Evolutionary conservation across 805 yeast genomes (phyloP).

Genomic region (Kurtzmaniella fragi): DNA sequence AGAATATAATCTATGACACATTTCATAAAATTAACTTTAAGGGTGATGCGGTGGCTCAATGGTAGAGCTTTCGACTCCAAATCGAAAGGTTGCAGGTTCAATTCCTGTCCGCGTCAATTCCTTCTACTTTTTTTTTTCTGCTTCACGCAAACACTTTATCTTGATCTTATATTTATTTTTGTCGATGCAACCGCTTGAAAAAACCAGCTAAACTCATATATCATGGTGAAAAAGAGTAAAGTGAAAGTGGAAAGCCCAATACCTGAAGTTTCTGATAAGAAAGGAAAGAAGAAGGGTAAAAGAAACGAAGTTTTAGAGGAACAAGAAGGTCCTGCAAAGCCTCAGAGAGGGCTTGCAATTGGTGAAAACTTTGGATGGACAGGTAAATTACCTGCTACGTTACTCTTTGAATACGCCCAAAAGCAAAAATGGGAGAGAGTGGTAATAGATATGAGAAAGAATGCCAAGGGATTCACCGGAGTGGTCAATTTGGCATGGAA

Average conservation of each 20-base stretch:
- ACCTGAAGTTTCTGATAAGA: constrained; percentile 1
- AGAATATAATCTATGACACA: too few relatives aligned
- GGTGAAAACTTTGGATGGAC: constrained; percentile 81
- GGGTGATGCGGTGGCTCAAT: constrained; percentile 34
- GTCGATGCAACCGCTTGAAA: too few relatives aligned
- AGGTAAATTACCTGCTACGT: constrained; percentile 85
- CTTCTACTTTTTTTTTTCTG: not conserved
- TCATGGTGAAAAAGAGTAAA: constrained; percentile 14
- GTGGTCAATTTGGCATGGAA: constrained; percentile 61
- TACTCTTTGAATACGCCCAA: constrained; percentile 83
- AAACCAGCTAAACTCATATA: not conserved
- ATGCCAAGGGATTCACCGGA: constrained; percentile 53
- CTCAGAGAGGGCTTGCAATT: constrained; percentile 35
- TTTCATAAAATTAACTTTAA: too few relatives aligned
- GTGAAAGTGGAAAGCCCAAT: constrained; percentile 5
- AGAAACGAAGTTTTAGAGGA: constrained; percentile 2
- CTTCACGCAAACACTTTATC: too few relatives aligned
- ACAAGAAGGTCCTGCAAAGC: constrained; percentile 19
- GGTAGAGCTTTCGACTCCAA: constrained; percentile 43
- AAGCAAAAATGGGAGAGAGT: constrained; percentile 87
- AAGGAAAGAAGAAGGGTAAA: constrained; percentile 5
- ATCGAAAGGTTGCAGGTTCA: constrained; percentile 86
- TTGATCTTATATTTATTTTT: too few relatives aligned
- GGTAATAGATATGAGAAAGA: constrained; percentile 60
- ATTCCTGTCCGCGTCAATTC: constrained; percentile 74